Evolutionary conservation across 768 basidiomycete genomes (phyloP), one percentile per base, ranked within the genome.

Genomic region (Nevesoporus exiguus): DNA sequence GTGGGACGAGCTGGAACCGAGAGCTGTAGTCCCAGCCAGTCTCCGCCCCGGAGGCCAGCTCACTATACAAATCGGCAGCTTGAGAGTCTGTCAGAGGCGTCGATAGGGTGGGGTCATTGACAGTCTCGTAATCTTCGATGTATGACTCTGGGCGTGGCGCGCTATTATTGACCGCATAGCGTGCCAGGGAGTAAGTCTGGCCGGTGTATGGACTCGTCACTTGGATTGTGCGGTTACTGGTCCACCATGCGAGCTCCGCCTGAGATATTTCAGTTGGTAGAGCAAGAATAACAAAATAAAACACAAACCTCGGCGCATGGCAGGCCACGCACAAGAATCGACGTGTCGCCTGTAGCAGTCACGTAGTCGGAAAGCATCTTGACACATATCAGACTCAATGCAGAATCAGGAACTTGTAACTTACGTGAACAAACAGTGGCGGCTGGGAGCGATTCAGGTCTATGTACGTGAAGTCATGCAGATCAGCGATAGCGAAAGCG

Each of bases 331-430:
- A 66, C 65, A 25, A 98, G 78, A 55, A 97, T 88, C n/a, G 77
- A 68, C 1, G 74, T 82, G 70, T 97, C 93, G 15, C 85, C 81
- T 8, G 82, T 86, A 4, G 77, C 78, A 3, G 77, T 70, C 46
- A 96, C 80, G 66, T 98, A 97, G n/a, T 83, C 81, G n/a, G 81
- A 77, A 25, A 98, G 75, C 93, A 98, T 97, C 87, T 93, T 60
- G 21, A 43, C 17, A 9, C 9, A 36, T 15, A 9, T 63, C 25
- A 40, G 29, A 31, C 5, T 21, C 7, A 8, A 37, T 10, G 9
- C n/a, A 19, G 9, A 5, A 40, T 3, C 1, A 6, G 24, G 11
- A 4, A 17, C 29, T 29, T 5, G 13, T 5, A 44, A 64, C 78
- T 51, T 54, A 88, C 89, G 62, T 85, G 85, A 51, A 89, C 83